Percentiles rank a stretch among this genome's conserved stretches.
phyloP scores from a whole-genome alignment of 2,329 filamentous ascomycete species.

The Diplodia corticola region DNA sequence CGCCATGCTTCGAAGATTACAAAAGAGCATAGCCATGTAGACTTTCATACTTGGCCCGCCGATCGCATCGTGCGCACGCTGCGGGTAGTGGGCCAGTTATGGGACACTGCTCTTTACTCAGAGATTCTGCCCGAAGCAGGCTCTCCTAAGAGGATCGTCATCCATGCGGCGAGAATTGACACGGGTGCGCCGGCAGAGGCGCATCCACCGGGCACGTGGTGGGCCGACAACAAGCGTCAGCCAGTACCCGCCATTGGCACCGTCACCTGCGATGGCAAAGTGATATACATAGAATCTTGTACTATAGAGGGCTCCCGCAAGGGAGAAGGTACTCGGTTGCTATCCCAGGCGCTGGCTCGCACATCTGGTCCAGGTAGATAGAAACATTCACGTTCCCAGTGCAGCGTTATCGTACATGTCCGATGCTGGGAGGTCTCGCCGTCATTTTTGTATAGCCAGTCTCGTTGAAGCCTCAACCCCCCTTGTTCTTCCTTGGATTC shows the following conservation, averaged over 20 bases:
- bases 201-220: background rate
- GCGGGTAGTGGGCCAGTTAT: slow-evolving; percentile 65
- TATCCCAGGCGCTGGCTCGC: background rate
- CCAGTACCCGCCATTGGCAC: slow-evolving; percentile 2
- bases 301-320: slow-evolving; percentile 10
- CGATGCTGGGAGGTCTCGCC: background rate
- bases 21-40: slow-evolving; percentile 62
- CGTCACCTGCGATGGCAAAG: slow-evolving; percentile 11
- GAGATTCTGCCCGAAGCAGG: background rate
- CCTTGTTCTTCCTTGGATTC: background rate
- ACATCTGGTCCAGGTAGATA: background rate
- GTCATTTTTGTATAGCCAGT: background rate
- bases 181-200: background rate
- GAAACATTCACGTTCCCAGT: background rate
- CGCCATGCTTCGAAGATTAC: slow-evolving; percentile 72
- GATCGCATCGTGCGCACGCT: slow-evolving; percentile 56
- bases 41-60: slow-evolving; percentile 58
- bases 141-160: background rate
- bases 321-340: slow-evolving; percentile 5
- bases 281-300: slow-evolving; percentile 11
- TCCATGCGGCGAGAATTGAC: background rate
- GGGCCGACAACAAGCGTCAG: background rate
- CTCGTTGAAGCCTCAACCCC: background rate
- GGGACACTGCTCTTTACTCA: slow-evolving; percentile 49
- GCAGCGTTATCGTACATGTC: background rate